Evolutionary conservation across 2,329 filamentous ascomycete genomes (phyloP).

Genomic region (Alternaria brassicicola): DNA sequence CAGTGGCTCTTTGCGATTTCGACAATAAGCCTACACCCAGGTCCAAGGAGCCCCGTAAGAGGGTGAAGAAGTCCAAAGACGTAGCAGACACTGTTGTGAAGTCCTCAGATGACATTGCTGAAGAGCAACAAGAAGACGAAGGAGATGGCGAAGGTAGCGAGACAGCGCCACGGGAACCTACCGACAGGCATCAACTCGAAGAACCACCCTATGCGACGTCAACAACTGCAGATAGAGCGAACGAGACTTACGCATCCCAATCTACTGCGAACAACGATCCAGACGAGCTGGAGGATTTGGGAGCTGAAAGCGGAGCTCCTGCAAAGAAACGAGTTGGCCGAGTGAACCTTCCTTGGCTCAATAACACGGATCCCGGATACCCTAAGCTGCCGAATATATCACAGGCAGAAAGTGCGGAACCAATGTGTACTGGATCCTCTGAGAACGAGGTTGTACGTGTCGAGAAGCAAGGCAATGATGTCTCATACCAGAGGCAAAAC

Average conservation of each 20-base stretch:
- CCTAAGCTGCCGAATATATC: slow-evolving; percentile 16
- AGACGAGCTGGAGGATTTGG: not conserved
- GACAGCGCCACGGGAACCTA: slow-evolving; percentile 39
- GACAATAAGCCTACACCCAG: slow-evolving; percentile 48
- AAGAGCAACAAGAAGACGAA: slow-evolving; percentile 28
- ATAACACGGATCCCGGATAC: slow-evolving; percentile 23
- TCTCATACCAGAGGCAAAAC: not conserved
- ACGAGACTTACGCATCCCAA: not conserved
- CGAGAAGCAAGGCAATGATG: not conserved
- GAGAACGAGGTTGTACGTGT: not conserved
- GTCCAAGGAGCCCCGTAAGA: slow-evolving; percentile 17
- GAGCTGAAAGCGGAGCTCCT: not conserved
- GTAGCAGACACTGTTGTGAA: slow-evolving; percentile 11
- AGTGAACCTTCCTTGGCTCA: slow-evolving; percentile 22
- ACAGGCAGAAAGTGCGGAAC: not conserved
- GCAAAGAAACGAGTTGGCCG: slow-evolving; percentile 27
- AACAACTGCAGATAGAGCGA: slow-evolving; percentile 4
- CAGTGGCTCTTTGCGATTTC: slow-evolving; percentile 71
- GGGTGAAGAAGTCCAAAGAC: slow-evolving; percentile 16
- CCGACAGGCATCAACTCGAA: slow-evolving; percentile 32
- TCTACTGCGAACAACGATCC: not conserved
- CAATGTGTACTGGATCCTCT: not conserved
- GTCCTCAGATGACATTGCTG: slow-evolving; percentile 17
- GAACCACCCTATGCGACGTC: slow-evolving; percentile 14
- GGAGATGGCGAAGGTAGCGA: slow-evolving; percentile 45